Evolutionary conservation across 2,329 filamentous ascomycete species (phyloP).

Genomic region (Trematosphaeria pertusa): DNA sequence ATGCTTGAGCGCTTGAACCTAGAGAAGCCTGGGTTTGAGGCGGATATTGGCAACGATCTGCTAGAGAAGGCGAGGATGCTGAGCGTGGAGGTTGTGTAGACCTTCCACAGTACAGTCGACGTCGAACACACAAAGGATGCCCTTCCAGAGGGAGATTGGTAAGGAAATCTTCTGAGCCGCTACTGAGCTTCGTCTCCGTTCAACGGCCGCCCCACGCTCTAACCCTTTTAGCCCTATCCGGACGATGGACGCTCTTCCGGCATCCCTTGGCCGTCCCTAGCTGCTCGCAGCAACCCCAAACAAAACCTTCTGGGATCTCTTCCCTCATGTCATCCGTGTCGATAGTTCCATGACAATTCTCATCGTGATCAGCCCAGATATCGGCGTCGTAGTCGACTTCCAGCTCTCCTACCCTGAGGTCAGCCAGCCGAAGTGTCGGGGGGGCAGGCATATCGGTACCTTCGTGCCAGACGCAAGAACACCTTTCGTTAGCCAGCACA

Average conservation of each 20-base stretch:
- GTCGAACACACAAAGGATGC: too few species aligned
- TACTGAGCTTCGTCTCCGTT: too few species aligned
- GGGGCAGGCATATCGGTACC: conserved; percentile 11
- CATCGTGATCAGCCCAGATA: conserved; percentile 40
- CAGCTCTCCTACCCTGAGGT: conserved; percentile 22
- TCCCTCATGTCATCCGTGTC: conserved; percentile 28
- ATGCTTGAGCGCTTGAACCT: too few species aligned
- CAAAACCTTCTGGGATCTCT: conserved; percentile 34
- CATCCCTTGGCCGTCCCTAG: conserved; percentile 11
- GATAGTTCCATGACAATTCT: conserved; percentile 35
- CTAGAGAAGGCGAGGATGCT: too few species aligned
- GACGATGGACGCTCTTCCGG: conserved; percentile 32
- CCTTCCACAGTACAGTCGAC: too few species aligned
- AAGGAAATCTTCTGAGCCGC: too few species aligned
- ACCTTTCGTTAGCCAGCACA: conserved; percentile 19
- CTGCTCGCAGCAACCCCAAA: conserved; percentile 38
- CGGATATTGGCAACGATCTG: too few species aligned
- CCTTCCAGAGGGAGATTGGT: too few species aligned
- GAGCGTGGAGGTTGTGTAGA: too few species aligned
- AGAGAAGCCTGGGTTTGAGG: too few species aligned
- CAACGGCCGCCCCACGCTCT: too few species aligned
- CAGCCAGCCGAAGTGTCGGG: neutral
- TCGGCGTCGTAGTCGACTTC: conserved; percentile 27
- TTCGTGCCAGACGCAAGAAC: conserved; percentile 26
- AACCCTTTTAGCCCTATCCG: conserved; percentile 18